phyloP scores from a whole-genome alignment of 1,284 basidiomycete genomes.

The Fereydounia khargensis region DNA sequence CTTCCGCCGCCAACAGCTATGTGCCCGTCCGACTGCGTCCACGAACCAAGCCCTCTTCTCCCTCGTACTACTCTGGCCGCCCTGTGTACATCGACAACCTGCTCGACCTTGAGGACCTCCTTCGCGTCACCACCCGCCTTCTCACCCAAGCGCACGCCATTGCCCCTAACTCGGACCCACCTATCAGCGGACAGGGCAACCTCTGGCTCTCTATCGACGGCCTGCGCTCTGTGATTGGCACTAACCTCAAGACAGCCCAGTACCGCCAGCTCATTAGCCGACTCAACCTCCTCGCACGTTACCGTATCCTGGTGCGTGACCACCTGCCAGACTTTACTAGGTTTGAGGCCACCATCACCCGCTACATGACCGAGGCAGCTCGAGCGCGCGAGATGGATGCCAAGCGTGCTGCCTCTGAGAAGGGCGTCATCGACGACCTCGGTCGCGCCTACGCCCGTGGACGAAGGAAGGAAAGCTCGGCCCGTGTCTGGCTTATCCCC shows the following conservation, averaged over 20 bases:
- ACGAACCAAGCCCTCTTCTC: constrained; percentile 62
- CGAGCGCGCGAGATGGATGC: constrained; percentile 6
- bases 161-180: constrained; percentile 71
- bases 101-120: constrained; percentile 68
- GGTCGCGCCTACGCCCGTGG: constrained; percentile 44
- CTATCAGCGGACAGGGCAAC: constrained; percentile 7
- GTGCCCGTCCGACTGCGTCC: too few species aligned
- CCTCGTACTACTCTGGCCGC: constrained; percentile 84
- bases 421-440: constrained; percentile 19
- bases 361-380: constrained; percentile 34
- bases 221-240: constrained; percentile 65
- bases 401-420: not conserved
- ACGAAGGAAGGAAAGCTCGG: constrained; percentile 45
- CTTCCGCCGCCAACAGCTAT: too few species aligned
- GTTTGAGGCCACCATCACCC: constrained; percentile 29
- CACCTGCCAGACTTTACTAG: constrained; percentile 10
- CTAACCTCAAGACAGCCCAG: constrained; percentile 69
- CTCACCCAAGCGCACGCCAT: constrained; percentile 70
- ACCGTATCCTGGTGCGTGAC: constrained; percentile 61
- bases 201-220: constrained; percentile 69
- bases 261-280: constrained; percentile 69
- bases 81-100: constrained; percentile 74
- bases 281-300: constrained; percentile 72
- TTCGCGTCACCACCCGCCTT: constrained; percentile 64
- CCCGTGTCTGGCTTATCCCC: constrained; percentile 87